phyloP scores from a whole-genome alignment of 768 basidiomycete genomes.

The Suillus luteus region DNA sequence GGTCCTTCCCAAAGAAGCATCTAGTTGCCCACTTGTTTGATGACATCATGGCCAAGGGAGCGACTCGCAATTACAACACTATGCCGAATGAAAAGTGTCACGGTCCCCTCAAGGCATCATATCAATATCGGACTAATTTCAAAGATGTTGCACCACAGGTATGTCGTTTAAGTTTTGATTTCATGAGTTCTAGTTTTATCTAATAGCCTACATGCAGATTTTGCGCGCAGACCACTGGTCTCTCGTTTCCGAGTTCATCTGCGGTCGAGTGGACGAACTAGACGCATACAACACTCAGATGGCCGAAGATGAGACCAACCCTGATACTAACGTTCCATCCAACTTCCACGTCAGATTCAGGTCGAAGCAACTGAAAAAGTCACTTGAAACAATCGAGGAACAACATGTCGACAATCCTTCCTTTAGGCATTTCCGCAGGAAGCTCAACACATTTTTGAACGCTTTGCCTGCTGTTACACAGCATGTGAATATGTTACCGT shows the following conservation, averaged over 20 bases:
- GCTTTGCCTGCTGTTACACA: neutral
- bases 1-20: no score
- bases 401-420: neutral
- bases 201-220: slow-evolving; percentile 8
- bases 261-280: slow-evolving; percentile 2
- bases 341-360: neutral
- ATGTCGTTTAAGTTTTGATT: no score
- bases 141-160: no score
- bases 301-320: neutral
- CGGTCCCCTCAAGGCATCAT: no score
- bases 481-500: neutral
- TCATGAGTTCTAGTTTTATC: neutral
- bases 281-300: slow-evolving; percentile 19
- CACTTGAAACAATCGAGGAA: neutral
- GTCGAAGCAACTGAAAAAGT: neutral
- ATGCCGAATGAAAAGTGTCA: no score
- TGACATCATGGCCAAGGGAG: no score
- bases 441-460: neutral
- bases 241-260: slow-evolving; percentile 13
- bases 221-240: slow-evolving; percentile 8
- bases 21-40: no score
- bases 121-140: no score
- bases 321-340: neutral
- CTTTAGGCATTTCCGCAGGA: neutral
- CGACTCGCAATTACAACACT: no score